These are phyloP conservation scores for Suillus spraguei DNA, from an alignment of 768 basidiomycete genomes.

Conservation along the genomic window DNA sequence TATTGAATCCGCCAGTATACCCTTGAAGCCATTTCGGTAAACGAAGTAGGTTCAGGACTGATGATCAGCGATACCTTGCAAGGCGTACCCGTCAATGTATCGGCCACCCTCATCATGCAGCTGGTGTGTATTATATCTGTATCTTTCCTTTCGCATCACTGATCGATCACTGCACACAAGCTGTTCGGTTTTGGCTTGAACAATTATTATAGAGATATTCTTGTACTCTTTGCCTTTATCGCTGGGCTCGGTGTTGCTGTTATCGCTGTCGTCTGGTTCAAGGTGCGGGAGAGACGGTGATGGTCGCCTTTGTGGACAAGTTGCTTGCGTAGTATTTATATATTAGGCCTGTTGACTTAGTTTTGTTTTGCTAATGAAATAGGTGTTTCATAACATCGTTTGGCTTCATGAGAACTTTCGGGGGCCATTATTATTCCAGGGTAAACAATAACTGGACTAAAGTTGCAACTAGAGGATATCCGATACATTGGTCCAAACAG, in stretches of 20 bases:
- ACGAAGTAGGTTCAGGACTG: conserved; percentile 89
- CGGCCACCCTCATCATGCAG: conserved; percentile 85
- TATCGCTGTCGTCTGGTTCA: conserved; percentile 77
- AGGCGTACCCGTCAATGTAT: conserved; percentile 82
- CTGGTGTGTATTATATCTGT: conserved; percentile 49
- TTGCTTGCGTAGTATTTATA: not conserved
- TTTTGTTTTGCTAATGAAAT: not conserved
- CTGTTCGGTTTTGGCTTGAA: conserved; percentile 84
- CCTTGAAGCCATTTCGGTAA: conserved; percentile 86
- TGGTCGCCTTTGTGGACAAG: not conserved
- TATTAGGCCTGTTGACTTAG: not conserved
- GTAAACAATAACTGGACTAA: not conserved
- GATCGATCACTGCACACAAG: conserved; percentile 32
- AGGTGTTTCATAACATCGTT: too few species aligned
- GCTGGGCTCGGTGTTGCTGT: conserved; percentile 75
- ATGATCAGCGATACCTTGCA: conserved; percentile 78
- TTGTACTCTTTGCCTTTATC: conserved; percentile 86
- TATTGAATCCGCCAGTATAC: conserved; percentile 41
- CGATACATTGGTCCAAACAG: not conserved
- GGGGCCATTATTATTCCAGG: not conserved
- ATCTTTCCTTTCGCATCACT: not conserved
- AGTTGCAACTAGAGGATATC: not conserved
- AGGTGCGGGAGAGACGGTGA: conserved; percentile 75
- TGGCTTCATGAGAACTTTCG: not conserved
- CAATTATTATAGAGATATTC: conserved; percentile 88